These are phyloP conservation scores for Cicer judaicum DNA, from an alignment of 306 rosid species.

Conservation along the genomic window DNA sequence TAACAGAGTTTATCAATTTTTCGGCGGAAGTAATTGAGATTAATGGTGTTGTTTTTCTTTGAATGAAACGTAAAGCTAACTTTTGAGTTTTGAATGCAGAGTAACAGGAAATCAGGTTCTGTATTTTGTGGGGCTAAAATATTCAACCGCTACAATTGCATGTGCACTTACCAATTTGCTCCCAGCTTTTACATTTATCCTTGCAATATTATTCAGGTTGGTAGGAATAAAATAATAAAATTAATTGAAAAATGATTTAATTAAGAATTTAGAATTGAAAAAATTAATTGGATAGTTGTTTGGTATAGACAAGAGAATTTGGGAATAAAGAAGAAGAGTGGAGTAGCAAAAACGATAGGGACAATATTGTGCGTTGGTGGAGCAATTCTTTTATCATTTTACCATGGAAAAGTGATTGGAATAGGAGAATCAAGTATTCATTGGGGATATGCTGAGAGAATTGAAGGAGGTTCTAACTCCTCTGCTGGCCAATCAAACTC, in stretches of 20 bases:
- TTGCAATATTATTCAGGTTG: constrained; percentile 73
- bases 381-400: constrained; percentile 76
- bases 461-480: constrained; percentile 36
- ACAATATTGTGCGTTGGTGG: constrained; percentile 78
- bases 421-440: constrained; percentile 66
- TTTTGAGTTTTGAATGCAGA: constrained; percentile 54
- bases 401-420: constrained; percentile 66
- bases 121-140: constrained; percentile 68
- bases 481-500: constrained; percentile 11
- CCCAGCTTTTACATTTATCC: constrained; percentile 87
- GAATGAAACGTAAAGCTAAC: background rate
- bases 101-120: constrained; percentile 73
- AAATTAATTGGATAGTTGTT: background rate
- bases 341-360: constrained; percentile 65
- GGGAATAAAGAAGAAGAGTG: constrained; percentile 53
- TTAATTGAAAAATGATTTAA: background rate
- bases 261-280: background rate
- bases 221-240: background rate
- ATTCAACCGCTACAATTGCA: constrained; percentile 66
- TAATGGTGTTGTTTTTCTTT: too few species aligned
- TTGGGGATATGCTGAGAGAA: constrained; percentile 64
- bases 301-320: constrained; percentile 70
- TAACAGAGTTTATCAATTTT: too few species aligned
- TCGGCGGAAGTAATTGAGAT: too few species aligned
- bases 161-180: constrained; percentile 74